These are phyloP conservation scores for Coemansia sp. DNA, from an alignment of 192 early-diverging fungal species.

Conservation along the genomic window DNA sequence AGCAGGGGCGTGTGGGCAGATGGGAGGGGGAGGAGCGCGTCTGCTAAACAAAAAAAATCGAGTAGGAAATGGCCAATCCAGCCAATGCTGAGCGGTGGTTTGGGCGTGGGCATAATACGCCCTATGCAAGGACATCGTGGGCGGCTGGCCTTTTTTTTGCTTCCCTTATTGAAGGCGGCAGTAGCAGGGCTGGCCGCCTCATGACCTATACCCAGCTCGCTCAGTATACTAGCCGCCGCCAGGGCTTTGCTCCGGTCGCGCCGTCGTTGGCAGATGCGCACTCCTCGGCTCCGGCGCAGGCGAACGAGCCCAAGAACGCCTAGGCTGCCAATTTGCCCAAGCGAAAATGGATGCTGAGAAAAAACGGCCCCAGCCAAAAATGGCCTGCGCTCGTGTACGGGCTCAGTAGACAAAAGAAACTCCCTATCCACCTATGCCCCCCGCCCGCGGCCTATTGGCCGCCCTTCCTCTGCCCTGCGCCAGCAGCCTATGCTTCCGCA, in stretches of 20 bases:
- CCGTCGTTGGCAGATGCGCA: not conserved
- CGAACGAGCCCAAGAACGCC: constrained; percentile 4
- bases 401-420: not conserved
- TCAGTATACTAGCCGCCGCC: not conserved
- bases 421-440: not conserved
- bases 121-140: constrained; percentile 5
- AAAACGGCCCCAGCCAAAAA: not conserved
- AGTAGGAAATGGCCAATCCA: constrained; percentile 9
- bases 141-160: not conserved
- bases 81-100: constrained; percentile 18
- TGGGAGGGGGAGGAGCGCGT: constrained; percentile 7
- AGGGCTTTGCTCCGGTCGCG: not conserved
- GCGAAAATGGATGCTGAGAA: not conserved
- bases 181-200: not conserved
- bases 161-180: not conserved
- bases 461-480: not conserved
- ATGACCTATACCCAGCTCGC: not conserved
- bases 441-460: constrained; percentile 3
- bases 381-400: not conserved
- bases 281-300: not conserved
- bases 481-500: not conserved
- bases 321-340: not conserved
- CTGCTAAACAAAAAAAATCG: constrained; percentile 20
- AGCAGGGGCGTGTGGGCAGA: not conserved
- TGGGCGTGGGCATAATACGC: not conserved